These are phyloP conservation scores for Teunomyces kruisii DNA, from an alignment of 805 yeast species.

Conservation along the genomic window DNA sequence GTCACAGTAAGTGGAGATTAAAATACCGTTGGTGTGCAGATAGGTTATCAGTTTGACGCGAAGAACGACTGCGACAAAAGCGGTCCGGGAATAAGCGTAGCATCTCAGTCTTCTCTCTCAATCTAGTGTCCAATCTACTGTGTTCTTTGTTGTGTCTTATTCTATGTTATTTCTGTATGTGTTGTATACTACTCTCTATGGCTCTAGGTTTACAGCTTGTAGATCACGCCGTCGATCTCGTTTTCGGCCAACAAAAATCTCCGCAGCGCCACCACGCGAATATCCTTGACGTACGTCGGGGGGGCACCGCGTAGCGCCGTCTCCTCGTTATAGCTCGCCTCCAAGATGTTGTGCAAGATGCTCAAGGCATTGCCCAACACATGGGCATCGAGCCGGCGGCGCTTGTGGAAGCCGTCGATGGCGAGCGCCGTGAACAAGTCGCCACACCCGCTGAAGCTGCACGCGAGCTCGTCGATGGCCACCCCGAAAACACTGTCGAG, in stretches of 20 bases:
- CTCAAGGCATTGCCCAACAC: constrained; percentile 26
- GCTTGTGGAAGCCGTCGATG: constrained; percentile 44
- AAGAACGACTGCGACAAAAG: no score
- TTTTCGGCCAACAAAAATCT: constrained; percentile 19
- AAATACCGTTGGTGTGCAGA: neutral
- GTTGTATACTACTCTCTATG: no score
- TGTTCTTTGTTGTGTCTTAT: no score
- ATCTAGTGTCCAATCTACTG: no score
- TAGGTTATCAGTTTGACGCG: neutral
- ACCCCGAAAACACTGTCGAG: constrained; percentile 26
- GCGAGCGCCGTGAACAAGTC: constrained; percentile 67
- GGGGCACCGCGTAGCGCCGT: constrained; percentile 9
- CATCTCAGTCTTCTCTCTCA: no score
- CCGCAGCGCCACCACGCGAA: constrained; percentile 38
- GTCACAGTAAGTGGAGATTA: no score
- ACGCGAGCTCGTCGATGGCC: constrained; percentile 50
- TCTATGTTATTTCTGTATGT: no score
- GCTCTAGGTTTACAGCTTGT: no score
- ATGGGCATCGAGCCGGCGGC: neutral
- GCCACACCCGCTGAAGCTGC: constrained; percentile 72
- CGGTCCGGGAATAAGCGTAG: no score
- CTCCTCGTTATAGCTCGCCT: constrained; percentile 24
- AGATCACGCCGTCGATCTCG: neutral
- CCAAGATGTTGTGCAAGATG: constrained; percentile 29
- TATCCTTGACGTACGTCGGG: constrained; percentile 29